phyloP scores from a whole-genome alignment of 140 eudicot species.

The Erigeron philadelphicus region DNA sequence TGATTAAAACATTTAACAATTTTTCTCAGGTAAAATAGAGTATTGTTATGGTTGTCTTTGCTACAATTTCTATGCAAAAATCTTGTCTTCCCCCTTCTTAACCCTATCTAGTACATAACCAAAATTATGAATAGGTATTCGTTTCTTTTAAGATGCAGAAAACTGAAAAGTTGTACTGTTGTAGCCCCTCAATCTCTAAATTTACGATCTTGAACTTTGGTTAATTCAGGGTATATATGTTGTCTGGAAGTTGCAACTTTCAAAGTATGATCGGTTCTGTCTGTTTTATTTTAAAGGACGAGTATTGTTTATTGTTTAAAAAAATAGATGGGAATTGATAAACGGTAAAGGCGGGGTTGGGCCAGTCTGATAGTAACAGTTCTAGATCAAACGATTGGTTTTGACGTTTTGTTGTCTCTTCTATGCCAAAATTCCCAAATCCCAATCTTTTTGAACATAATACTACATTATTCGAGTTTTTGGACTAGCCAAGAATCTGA shows the following conservation, averaged over 20 bases:
- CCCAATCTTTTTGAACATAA: too few relatives aligned
- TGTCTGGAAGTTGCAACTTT: background rate
- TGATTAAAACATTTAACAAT: conserved; percentile 11
- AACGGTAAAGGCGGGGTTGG: too few relatives aligned
- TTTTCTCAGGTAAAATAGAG: conserved; percentile 2
- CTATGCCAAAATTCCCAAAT: too few relatives aligned
- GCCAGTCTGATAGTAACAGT: too few relatives aligned
- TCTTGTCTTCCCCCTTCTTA: too few relatives aligned
- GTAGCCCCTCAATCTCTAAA: background rate
- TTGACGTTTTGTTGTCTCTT: too few relatives aligned
- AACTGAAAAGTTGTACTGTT: background rate
- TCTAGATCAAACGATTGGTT: too few relatives aligned
- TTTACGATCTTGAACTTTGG: background rate
- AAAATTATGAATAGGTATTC: background rate
- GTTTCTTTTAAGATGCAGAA: background rate
- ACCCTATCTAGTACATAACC: background rate
- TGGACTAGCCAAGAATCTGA: too few relatives aligned
- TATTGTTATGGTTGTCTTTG: background rate
- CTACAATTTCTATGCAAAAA: background rate
- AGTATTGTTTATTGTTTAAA: too few relatives aligned
- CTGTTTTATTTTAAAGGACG: too few relatives aligned
- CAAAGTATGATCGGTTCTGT: background rate
- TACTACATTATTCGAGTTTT: too few relatives aligned
- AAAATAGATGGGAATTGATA: too few relatives aligned
- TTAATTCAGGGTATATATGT: background rate